Evolutionary conservation across 805 yeast genomes (phyloP), one percentile per base, ranked within the genome.

Genomic region (Ogataea methanolica): DNA sequence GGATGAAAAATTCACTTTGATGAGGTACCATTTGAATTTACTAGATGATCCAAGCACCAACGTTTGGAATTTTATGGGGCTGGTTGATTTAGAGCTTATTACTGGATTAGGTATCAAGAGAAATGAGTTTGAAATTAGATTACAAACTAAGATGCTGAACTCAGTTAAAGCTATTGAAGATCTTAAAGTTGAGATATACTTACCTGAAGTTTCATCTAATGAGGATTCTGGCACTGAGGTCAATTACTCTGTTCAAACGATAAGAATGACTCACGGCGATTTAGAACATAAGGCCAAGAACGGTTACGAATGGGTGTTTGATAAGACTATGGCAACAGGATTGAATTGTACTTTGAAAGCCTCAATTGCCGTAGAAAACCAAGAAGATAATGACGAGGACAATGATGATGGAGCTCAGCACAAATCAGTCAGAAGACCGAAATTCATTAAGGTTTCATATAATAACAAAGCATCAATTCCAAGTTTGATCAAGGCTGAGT

Each of bases 231-330:
- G 58, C 31, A 26, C 9, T 5, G 55, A 66, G 15, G 8, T 2
- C 19, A 23, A 33, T 6, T 59, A 66, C 23, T 66, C 65, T 36
- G 70, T 89, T 35, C 82, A 81, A 53, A 72, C 82, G 2, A 63
- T 79, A 43, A 69, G 96, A 51, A 69, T 80, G 35, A 83, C 96
- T 0, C 83, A 83, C 47, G 97, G 97, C 6, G 91, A 89, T 58
- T 78, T 86, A 54, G 76, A 75, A 43, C 73, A 74, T 41, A 51
- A 44, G n/a, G 75, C 78, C 3, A 64, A 70, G 5, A 80, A 81
- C 0, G 62, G 59, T 34, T 83, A 79, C n/a, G 79, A 75, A 52
- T 88, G 96, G 96, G 70, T 77, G 6, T 75, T 89, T 54, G 83
- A 82, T 44, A 70, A 75, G 59, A 69, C 71, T 29, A 65, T 81